Evolutionary conservation across 495 filamentous ascomycete genomes (phyloP).

Genomic region (Cudoniella acicularis): DNA sequence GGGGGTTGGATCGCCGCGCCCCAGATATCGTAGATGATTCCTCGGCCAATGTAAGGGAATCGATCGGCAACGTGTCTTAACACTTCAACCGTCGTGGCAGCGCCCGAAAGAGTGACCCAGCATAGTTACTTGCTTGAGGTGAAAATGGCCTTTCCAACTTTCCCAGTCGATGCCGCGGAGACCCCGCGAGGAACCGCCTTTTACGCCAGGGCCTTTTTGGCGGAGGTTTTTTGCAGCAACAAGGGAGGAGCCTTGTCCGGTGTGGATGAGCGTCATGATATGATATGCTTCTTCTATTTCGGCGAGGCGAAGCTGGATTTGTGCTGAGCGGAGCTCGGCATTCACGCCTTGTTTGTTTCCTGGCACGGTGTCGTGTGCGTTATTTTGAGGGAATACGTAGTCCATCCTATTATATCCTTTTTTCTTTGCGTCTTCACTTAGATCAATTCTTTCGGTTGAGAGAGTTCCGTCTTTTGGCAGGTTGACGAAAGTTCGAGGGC

Average conservation of each 20-base stretch:
- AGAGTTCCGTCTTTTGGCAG: constrained; percentile 27
- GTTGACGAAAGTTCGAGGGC: constrained; percentile 57
- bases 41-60: constrained; percentile 40
- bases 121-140: constrained; percentile 61
- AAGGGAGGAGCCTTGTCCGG: constrained; percentile 48
- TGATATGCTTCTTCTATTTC: constrained; percentile 63
- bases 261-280: constrained; percentile 44
- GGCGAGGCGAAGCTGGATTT: constrained; percentile 66
- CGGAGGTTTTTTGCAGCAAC: constrained; percentile 37
- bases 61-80: constrained; percentile 41
- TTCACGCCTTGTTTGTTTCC: constrained; percentile 52
- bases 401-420: constrained; percentile 37
- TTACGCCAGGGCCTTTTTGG: constrained; percentile 39
- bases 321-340: constrained; percentile 53
- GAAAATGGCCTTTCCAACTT: constrained; percentile 14
- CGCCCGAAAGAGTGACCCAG: constrained; percentile 73
- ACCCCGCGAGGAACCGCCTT: constrained; percentile 54
- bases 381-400: constrained; percentile 41
- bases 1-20: constrained; percentile 40
- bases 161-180: constrained; percentile 28
- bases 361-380: constrained; percentile 36
- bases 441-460: too few species aligned
- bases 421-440: too few species aligned
- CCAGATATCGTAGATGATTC: constrained; percentile 57
- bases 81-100: constrained; percentile 52